phyloP scores from a whole-genome alignment of 164 flowering plant genomes.

The Vitis vinifera region ASM3070453v1 NC_081811.1:1310001-1310500 shows the following conservation, averaged over 20 bases:
- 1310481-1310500: neutral
- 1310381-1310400: neutral
- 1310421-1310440: neutral
- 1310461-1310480: neutral
- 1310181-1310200: conserved; percentile 70
- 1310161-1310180: conserved; percentile 83
- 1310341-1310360: neutral
- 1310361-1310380: neutral
- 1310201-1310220: neutral
- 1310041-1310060: conserved; percentile 65
- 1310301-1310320: neutral
- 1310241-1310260: neutral
- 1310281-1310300: neutral
- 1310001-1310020: neutral
- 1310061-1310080: conserved; percentile 96
- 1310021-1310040: neutral
- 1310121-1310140: conserved; percentile 95
- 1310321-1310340: neutral
- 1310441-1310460: neutral
- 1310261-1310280: neutral
- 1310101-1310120: conserved; percentile 99
- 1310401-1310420: neutral
- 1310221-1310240: neutral
- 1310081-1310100: conserved; percentile 94
- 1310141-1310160: conserved; percentile 76